phyloP scores from a whole-genome alignment of 2,329 filamentous ascomycete genomes.

The Talaromyces albobiverticillius region DNA sequence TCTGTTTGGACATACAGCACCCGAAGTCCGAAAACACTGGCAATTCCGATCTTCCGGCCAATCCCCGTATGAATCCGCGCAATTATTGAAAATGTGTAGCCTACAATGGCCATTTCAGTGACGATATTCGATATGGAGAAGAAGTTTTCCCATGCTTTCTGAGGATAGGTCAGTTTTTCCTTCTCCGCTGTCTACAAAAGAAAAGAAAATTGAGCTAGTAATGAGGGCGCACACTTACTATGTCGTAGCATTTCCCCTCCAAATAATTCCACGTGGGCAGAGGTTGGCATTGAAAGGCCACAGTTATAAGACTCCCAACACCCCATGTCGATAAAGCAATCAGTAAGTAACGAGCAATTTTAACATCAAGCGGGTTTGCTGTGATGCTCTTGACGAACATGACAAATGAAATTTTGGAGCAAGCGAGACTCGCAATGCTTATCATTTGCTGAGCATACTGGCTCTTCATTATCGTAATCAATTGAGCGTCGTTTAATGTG shows the following conservation, averaged over 20 bases:
- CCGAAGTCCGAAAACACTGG: conserved; percentile 22
- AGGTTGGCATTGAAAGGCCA: conserved; percentile 21
- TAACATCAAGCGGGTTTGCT: conserved; percentile 18
- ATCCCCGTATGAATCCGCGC: conserved; percentile 21
- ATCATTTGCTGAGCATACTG: conserved; percentile 24
- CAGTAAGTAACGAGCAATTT: conserved; percentile 18
- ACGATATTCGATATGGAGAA: conserved; percentile 26
- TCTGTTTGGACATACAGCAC: conserved; percentile 20
- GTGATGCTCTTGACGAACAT: conserved; percentile 24
- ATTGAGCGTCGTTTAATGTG: conserved; percentile 11
- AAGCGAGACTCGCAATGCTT: conserved; percentile 20
- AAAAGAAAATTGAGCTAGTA: not conserved
- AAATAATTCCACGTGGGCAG: conserved; percentile 22
- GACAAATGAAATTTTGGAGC: conserved; percentile 25
- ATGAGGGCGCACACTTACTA: conserved; percentile 14
- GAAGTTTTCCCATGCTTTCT: conserved; percentile 26
- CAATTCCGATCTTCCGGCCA: conserved; percentile 18
- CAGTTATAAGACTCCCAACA: conserved; percentile 16
- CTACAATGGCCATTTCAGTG: conserved; percentile 23
- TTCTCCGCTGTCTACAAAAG: not conserved
- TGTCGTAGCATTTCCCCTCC: conserved; percentile 20
- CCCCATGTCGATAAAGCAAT: conserved; percentile 18
- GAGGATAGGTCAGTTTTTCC: not conserved
- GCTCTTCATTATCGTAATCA: conserved; percentile 22
- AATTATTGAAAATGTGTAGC: conserved; percentile 23